Base-by-base conservation (phyloP, 768 basidiomycete species). In the Tylopilus balloui region DNA sequence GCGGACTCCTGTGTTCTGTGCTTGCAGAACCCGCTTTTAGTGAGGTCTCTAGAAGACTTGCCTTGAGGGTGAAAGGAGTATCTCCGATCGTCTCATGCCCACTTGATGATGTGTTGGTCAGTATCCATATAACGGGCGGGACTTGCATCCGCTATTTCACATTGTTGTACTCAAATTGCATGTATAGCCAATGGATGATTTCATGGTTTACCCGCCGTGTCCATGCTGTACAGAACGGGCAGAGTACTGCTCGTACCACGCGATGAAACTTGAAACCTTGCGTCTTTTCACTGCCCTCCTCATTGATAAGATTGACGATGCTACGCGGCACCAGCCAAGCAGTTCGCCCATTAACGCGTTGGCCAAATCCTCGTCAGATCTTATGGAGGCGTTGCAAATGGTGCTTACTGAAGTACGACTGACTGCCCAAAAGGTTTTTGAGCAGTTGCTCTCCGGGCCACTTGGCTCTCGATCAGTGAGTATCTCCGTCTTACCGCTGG, bases 121-220 rank as follows among this genome's bases (percentile, higher is more conserved):
- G 66, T 67, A 51, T 44, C 56, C 36, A 55, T 41, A 47, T 51
- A 40, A 45, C 32, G 37, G 27, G 52, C 55, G 51, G 63, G 43
- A 44, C 34, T 41, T 32, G n/a, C 14, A 9, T 31, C 62, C 50
- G 43, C 59, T 42, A 28, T 50, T 39, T 45, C 21, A 32, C 36
- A 41, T 15, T 17, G 17, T 46, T 57, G 54, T 63, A 63, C 58
- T 62, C 47, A 63, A 58, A 36, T 52, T 56, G 45, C 41, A 58
- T 53, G 57, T 66, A 61, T 65, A 82, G 80, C 75, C 78, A 39
- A 68, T 78, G 69, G 72, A 76, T 65, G 72, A 78, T 60, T 73
- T 72, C 56, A 63, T 78, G 68, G 72, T 66, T 55, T 69, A 68
- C 48, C 66, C 69, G 23, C 62, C 66, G 11, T 67, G 63, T 50